Conservation (phyloP, 2,329 filamentous ascomycete genomes). For the Diaporthe nobilis region DNA sequence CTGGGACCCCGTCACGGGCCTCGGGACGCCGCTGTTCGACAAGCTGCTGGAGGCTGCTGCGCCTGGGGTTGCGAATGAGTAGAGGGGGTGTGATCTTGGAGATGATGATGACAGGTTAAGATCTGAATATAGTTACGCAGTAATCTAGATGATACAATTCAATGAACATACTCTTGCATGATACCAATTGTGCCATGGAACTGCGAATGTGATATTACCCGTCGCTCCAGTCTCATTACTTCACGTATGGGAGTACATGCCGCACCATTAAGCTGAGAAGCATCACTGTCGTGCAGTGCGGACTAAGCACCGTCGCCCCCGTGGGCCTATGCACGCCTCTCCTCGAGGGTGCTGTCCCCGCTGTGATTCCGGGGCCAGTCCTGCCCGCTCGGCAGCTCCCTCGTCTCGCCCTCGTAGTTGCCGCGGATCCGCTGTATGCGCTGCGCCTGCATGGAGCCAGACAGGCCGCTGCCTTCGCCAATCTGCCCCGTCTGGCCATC, state of each 20-base stretch:
- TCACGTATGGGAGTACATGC: background rate
- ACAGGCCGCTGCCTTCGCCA: background rate
- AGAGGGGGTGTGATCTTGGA: background rate
- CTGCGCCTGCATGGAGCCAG: background rate
- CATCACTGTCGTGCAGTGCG: background rate
- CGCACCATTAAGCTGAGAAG: background rate
- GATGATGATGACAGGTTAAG: background rate
- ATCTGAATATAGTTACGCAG: no score
- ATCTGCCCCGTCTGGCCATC: no score
- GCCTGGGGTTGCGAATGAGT: constrained; percentile 34
- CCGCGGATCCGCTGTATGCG: constrained; percentile 9
- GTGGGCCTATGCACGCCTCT: background rate
- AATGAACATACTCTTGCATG: background rate
- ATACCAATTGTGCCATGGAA: no score
- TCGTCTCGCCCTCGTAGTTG: constrained; percentile 1
- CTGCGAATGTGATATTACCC: background rate
- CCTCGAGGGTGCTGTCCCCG: background rate
- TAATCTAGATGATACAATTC: background rate
- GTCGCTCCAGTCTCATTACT: background rate
- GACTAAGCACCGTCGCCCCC: background rate
- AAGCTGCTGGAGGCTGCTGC: constrained; percentile 35
- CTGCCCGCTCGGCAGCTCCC: constrained; percentile 20
- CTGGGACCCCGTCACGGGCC: constrained; percentile 47
- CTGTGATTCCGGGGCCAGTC: background rate
- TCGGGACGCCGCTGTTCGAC: constrained; percentile 40